A percentile compares a stretch with the other conserved stretches of the same genome.
phyloP scores from a whole-genome alignment of 108 stramenopile genomes.

The Nannochloropsis granulata region DNA sequence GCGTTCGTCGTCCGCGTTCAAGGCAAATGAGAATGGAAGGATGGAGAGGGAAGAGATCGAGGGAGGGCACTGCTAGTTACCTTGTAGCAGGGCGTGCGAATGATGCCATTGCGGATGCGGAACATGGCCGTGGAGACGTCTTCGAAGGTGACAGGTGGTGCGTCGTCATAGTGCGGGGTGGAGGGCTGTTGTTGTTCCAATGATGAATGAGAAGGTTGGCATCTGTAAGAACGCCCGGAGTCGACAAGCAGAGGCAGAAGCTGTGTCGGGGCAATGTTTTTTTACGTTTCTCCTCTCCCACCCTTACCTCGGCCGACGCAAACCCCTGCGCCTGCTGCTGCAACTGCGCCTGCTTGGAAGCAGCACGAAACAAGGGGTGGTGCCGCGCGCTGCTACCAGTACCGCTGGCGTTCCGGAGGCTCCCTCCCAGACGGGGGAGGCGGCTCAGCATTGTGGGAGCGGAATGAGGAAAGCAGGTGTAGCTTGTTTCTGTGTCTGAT shows the following conservation, averaged over 20 bases:
- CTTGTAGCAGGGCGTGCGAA: constrained; percentile 12
- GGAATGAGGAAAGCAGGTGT: no score
- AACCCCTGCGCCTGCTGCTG: not conserved
- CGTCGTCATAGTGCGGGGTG: not conserved
- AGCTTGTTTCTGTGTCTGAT: no score
- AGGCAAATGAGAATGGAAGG: no score
- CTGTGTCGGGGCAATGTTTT: not conserved
- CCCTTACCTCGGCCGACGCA: not conserved
- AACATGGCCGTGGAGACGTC: constrained; percentile 39
- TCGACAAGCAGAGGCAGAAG: not conserved
- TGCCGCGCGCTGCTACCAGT: not conserved
- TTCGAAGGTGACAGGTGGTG: not conserved
- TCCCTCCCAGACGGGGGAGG: not conserved
- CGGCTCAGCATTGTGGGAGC: not conserved
- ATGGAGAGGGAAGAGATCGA: no score
- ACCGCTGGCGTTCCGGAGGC: not conserved
- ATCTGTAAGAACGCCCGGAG: not conserved
- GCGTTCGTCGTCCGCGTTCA: no score
- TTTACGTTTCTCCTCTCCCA: not conserved
- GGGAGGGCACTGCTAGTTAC: not conserved
- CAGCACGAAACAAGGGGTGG: not conserved
- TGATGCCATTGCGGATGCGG: constrained; percentile 33
- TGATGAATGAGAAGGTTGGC: no score
- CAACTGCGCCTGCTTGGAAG: not conserved
- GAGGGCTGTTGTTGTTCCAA: not conserved